Base-by-base conservation (phyloP, 129 eudicot species). In the Flaveria bidentis region DNA sequence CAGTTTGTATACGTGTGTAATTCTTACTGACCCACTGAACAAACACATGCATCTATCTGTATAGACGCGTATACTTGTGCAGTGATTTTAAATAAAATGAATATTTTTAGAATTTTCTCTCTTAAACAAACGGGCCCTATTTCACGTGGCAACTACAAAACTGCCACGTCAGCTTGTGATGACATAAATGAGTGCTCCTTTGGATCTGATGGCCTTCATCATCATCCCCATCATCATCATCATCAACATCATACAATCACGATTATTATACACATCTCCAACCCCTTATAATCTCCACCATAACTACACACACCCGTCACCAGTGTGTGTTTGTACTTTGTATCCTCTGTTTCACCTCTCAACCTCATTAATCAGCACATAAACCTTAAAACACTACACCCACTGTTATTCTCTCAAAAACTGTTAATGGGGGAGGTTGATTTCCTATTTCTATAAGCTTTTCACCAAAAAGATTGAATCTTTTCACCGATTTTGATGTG, bases 401-500 rank as follows among this genome's bases (percentile, higher is more conserved):
- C 9, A 12, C 17, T 66, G 45, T 60, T 13, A 49, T 75, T n/a
- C 9, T 61, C 6, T 2, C 41, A 15, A 64, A 16, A 49, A 72
- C 25, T n/a, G 45, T 49, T 58, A 30, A 78, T 83, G 83, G 86
- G 86, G 16, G 86, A 78, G 83, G 83, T 78, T 39, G 25, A 30
- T 23, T 33, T 49, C 41, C 36, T 11, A 18, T 55, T 66, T 56
- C 13, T 9, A 23, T 57, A 16, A 10, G 2, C 5, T 56, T 44
- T 65, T 44, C 1, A 5, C 8, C 4, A 41, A 55, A 49, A 44
- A 67, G 23, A 33, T 56, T 0, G 33, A 52, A 41, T 45, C 56
- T 73, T 15, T 42, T 33, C 17, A 18, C 12, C 6, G 17, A 22
- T 33, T 80, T 46, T 80, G 50, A 66, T 71, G 75, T 72, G 36